phyloP scores from a whole-genome alignment of 139 green algal species.

The Coelastrella sp. region DNA sequence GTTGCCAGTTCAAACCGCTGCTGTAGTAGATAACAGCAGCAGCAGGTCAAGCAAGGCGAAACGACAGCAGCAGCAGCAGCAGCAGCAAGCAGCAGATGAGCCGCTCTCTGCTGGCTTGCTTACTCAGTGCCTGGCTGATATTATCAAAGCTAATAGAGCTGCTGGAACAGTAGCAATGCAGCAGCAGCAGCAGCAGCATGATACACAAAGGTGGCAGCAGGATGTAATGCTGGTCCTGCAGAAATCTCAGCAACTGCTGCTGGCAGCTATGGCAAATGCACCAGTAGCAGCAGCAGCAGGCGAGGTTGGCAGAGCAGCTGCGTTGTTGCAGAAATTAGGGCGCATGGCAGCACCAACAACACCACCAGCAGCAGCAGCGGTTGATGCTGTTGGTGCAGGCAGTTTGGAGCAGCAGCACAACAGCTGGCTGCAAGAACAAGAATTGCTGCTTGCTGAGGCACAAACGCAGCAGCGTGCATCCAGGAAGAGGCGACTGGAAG shows the following conservation, averaged over 20 bases:
- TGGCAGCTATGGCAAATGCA: neutral
- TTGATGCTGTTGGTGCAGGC: neutral
- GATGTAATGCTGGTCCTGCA: neutral
- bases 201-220: too few relatives aligned
- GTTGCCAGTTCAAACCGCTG: too few relatives aligned
- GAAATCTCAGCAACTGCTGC: constrained; percentile 15
- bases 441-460: neutral
- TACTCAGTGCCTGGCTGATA: constrained; percentile 10
- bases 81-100: neutral
- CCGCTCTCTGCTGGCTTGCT: neutral
- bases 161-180: constrained; percentile 1
- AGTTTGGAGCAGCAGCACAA: neutral
- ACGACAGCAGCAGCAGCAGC: constrained; percentile 20
- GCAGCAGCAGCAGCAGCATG: neutral
- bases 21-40: too few relatives aligned
- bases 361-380: neutral
- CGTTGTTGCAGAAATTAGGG: neutral
- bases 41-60: neutral
- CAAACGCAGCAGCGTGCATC: neutral
- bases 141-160: neutral
- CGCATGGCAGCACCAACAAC: neutral
- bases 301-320: neutral
- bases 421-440: constrained; percentile 15
- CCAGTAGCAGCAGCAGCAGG: neutral
- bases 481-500: neutral